A percentile compares a stretch with the other conserved stretches of the same genome.
phyloP scores from a whole-genome alignment of 139 green algal genomes.

The Chlorella sp. region DNA sequence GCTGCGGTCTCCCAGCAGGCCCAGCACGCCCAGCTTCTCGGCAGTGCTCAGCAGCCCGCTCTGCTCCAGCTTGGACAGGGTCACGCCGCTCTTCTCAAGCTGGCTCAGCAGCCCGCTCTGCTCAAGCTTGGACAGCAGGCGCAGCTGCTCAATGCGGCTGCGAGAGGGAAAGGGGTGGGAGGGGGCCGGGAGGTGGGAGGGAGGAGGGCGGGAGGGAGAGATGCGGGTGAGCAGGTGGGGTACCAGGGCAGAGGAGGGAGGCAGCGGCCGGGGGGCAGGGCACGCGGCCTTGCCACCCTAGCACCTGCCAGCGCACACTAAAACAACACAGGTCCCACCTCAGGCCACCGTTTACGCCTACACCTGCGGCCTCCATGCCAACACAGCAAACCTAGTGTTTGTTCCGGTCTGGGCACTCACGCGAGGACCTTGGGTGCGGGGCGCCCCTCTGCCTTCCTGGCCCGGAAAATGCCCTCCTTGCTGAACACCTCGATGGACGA shows the following conservation, averaged over 20 bases:
- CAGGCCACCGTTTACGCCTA: too few species aligned
- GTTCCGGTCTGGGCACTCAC: too few species aligned
- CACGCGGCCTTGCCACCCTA: too few species aligned
- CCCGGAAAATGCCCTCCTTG: constrained; percentile 47
- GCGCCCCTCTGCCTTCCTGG: constrained; percentile 40
- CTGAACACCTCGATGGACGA: constrained; percentile 40
- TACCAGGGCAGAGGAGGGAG: too few species aligned
- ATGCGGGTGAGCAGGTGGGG: too few species aligned
- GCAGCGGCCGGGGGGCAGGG: too few species aligned
- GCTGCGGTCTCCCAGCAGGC: constrained; percentile 59
- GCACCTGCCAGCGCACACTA: too few species aligned
- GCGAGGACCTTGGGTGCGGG: constrained; percentile 44
- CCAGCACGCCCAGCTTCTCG: constrained; percentile 63
- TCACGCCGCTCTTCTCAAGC: constrained; percentile 70
- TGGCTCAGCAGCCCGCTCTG: constrained; percentile 71
- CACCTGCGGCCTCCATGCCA: too few species aligned
- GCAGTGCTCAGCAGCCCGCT: constrained; percentile 77
- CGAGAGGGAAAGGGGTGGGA: not conserved
- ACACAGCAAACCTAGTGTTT: too few species aligned
- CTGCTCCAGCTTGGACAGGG: constrained; percentile 78
- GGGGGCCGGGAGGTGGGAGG: too few species aligned
- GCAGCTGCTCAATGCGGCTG: constrained; percentile 62
- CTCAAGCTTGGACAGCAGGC: constrained; percentile 72
- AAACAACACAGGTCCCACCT: too few species aligned
- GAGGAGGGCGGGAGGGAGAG: too few species aligned